Base-by-base conservation (phyloP, 805 yeast species). In the Kregervanrija delftensis region DNA sequence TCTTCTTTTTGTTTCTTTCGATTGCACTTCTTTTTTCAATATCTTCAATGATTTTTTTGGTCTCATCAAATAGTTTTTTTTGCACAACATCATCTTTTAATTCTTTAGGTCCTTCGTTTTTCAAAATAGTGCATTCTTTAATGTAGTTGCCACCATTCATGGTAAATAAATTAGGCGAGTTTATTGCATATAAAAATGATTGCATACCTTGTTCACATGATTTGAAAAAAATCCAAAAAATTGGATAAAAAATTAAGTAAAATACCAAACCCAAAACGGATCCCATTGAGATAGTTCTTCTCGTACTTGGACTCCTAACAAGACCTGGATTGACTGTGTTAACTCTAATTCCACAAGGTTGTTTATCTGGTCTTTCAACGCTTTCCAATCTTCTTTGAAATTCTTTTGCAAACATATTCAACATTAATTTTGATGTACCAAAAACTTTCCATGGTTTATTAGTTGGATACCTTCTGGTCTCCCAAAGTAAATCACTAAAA, bases 311-410 rank as follows among this genome's bases (percentile, higher is more conserved):
- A 2, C 96, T 80, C 53, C 98, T 74, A 84, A 87, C 86, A 33
- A 90, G 54, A 1, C 99, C 99, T 0, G 99, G 98, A 58, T 93
- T 93, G 5, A 86, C 93, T 44, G 88, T 57, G 46, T 83, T 75
- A 16, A 88, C 74, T 41, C 82, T 74, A 17, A 86, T 79, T 54
- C 83, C 86, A 57, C 76, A 71, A 2, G 86, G 84, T 16, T 81
- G 77, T 39, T 78, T 78, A 63, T 88, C 95, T 42, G 81, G 76
- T 47, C 95, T 72, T 48, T 80, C 82, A 50, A 73, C 76, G 1
- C 51, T 61, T 42, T 74, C 71, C 40, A 88, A 59, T 49, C 81
- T 70, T 43, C 81, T 73, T 66, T 91, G 98, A 55, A 75, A 79
- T 59, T 86, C 95, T 53, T 75, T 71, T n/a, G 81, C 89, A 66